Evolutionary conservation across 148 eudicot species (phyloP).

Genomic region (Silene latifolia): DNA sequence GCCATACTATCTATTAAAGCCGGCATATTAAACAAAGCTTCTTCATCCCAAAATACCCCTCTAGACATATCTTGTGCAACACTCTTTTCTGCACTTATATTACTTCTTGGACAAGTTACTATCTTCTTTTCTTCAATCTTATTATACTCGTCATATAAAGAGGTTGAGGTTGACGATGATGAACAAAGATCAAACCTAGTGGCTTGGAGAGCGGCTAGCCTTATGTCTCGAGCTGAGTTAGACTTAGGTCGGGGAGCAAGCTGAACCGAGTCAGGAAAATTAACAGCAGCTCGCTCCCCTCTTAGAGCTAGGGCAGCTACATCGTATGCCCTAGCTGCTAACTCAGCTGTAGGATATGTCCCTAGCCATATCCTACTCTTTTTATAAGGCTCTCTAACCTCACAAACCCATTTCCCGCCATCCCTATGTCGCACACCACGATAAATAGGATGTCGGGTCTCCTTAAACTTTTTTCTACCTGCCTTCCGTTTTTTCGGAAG

Average conservation of each 20-base stretch:
- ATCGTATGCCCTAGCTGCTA: conserved; percentile 68
- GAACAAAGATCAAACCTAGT: conserved; percentile 14
- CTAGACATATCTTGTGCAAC: background rate
- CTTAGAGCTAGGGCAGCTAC: conserved; percentile 56
- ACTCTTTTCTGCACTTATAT: background rate
- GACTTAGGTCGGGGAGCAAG: conserved; percentile 41
- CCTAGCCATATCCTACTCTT: conserved; percentile 61
- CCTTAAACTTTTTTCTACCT: conserved; percentile 47
- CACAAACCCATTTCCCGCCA: conserved; percentile 63
- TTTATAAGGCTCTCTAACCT: conserved; percentile 55
- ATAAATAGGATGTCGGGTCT: conserved; percentile 58
- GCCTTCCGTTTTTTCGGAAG: conserved; percentile 29
- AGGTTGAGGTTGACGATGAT: conserved; percentile 12
- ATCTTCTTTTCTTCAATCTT: background rate
- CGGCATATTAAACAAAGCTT: conserved; percentile 65
- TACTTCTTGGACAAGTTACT: background rate
- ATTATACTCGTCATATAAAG: background rate
- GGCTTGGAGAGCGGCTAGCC: conserved; percentile 48
- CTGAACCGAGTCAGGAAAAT: conserved; percentile 45
- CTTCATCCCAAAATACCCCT: conserved; percentile 48
- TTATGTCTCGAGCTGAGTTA: conserved; percentile 42
- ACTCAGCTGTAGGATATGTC: conserved; percentile 48
- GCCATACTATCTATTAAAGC: conserved; percentile 63
- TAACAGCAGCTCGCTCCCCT: conserved; percentile 38
- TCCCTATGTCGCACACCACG: conserved; percentile 48